Evolutionary conservation across 768 basidiomycete genomes (phyloP).

Genomic region (Royoungia palumana): DNA sequence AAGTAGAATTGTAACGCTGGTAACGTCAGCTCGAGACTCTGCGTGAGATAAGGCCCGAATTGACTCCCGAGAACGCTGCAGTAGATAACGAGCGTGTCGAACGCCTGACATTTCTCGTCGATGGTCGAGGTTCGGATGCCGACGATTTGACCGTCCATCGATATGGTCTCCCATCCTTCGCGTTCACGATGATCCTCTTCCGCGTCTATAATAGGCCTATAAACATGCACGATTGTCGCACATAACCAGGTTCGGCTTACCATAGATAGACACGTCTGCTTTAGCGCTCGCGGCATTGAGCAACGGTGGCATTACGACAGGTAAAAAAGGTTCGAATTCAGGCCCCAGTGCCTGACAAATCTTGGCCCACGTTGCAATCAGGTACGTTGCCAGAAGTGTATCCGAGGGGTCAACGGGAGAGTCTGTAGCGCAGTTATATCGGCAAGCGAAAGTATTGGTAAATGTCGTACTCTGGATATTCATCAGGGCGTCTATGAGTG

Average conservation of each 20-base stretch:
- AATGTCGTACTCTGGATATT: slow-evolving; percentile 64
- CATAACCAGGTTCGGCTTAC: slow-evolving; percentile 30
- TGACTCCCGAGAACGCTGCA: slow-evolving; percentile 61
- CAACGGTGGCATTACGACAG: slow-evolving; percentile 78
- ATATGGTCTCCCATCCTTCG: slow-evolving; percentile 78
- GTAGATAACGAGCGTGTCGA: slow-evolving; percentile 82
- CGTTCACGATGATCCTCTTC: slow-evolving; percentile 53
- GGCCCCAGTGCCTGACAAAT: slow-evolving; percentile 80
- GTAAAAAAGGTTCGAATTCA: slow-evolving; percentile 85
- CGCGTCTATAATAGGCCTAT: slow-evolving; percentile 36
- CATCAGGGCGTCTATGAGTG: slow-evolving; percentile 69
- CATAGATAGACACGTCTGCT: slow-evolving; percentile 71
- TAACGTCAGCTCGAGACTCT: slow-evolving; percentile 67
- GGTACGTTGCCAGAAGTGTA: slow-evolving; percentile 66
- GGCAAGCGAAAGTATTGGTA: not conserved
- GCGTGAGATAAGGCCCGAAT: slow-evolving; percentile 71
- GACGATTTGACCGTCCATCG: slow-evolving; percentile 71
- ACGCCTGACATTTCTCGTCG: slow-evolving; percentile 86
- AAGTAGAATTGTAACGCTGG: slow-evolving; percentile 74
- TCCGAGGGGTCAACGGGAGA: slow-evolving; percentile 68
- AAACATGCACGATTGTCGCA: not conserved
- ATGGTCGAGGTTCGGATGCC: slow-evolving; percentile 78
- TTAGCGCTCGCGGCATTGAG: slow-evolving; percentile 75
- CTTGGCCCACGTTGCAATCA: slow-evolving; percentile 87
- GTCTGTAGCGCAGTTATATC: slow-evolving; percentile 31